Base-by-base conservation (phyloP, 768 basidiomycete species). In the Rhodotorula kratochvilovae region DNA sequence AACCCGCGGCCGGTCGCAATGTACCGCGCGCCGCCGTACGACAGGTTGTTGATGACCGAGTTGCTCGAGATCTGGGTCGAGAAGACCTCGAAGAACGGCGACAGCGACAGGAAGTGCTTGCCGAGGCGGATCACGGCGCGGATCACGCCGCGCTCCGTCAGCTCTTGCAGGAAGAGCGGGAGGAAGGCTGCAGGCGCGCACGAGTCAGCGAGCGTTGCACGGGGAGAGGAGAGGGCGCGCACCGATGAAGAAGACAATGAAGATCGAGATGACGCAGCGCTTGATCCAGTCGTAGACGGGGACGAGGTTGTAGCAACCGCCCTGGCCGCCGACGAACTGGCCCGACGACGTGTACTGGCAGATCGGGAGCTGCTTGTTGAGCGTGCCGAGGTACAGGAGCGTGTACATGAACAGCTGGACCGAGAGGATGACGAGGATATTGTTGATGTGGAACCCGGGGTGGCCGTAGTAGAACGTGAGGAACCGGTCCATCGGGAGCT, bases 361-460 rank as follows among this genome's bases (percentile, higher is more conserved):
- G 59, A 97, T 85, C 48, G 80, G 80, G 63, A 99, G 81, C 69
- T 89, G 86, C 60, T 88, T 87, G 81, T 91, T 94, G 67, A 99
- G 83, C 2, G 93, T 93, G 43, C 94, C 96, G 77, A 99, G 82
- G 85, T 92, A 97, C 46, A 96, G 89, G 86, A 99, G 86, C 10
- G 92, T 91, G 63, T 95, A 84, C 77, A 98, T 86, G 85, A 99
- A 98, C 70, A 94, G 83, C 81, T 97, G 95, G 36, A 98, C 91
- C 50, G 96, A 95, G 75, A 96, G 82, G 79, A 99, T 99, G 81
- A 99, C 90, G 79, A 98, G 84, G 87, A 98, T 98, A 81, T 98
- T 99, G 85, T 99, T 97, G 83, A 99, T 95, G 79, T 98, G 96
- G 89, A 99, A 99, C 92, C 96, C 74, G 56, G 96, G 96, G 81